phyloP scores from a whole-genome alignment of 2,329 filamentous ascomycete genomes.

The Colletotrichum sp. region DNA sequence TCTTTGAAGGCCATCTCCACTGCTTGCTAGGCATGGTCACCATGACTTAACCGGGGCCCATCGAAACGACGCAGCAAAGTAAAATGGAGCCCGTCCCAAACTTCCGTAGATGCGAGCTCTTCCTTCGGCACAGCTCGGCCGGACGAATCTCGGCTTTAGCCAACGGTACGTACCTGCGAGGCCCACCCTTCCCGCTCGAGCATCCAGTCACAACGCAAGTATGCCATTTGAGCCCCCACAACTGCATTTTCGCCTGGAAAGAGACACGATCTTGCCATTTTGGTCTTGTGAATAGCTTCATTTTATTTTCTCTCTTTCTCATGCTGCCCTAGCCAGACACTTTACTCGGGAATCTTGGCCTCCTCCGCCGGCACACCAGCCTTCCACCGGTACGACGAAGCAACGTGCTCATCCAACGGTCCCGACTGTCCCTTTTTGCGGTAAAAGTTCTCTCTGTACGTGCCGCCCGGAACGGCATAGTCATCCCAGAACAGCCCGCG shows the following conservation, averaged over 20 bases:
- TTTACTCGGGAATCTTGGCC: conserved; percentile 29
- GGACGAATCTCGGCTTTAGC: conserved; percentile 19
- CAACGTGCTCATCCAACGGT: conserved; percentile 57
- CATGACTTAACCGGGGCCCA: not conserved
- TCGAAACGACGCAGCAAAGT: not conserved
- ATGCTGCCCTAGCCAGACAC: accelerated
- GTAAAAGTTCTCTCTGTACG: conserved; percentile 67
- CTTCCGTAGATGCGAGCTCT: conserved; percentile 20
- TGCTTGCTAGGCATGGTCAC: not conserved
- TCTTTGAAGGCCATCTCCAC: not conserved
- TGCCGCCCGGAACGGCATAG: conserved; percentile 60
- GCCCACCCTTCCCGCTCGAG: not conserved
- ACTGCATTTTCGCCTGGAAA: accelerated
- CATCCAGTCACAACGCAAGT: not conserved
- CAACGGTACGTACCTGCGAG: not conserved
- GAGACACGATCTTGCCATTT: not conserved
- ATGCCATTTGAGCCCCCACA: not conserved
- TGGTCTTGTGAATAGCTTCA: not conserved
- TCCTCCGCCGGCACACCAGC: conserved; percentile 32
- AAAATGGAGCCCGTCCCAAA: conserved; percentile 5
- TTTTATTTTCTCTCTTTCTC: not conserved
- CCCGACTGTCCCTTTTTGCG: conserved; percentile 52
- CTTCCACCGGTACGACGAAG: conserved; percentile 52
- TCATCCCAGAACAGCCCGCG: conserved; percentile 64
- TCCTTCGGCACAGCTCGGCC: conserved; percentile 19